Percentiles rank a stretch among this genome's conserved stretches.
Evolutionary conservation across 495 filamentous ascomycete species (phyloP).

Genomic region (Neurospora sp.): DNA sequence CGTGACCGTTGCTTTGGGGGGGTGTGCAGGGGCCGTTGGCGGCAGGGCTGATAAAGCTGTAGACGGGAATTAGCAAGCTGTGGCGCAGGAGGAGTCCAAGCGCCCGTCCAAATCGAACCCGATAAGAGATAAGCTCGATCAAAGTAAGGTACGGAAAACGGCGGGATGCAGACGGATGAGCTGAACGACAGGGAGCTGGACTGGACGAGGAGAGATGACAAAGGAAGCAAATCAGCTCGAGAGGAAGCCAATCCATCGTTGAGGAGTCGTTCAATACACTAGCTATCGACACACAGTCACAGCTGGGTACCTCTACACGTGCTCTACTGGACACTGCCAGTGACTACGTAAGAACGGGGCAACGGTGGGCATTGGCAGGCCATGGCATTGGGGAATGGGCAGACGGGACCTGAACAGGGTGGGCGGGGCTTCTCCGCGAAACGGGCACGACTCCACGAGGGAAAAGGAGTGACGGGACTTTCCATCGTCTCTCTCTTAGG

Average conservation of each 20-base stretch:
- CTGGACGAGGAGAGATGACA: not conserved
- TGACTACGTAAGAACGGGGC: not conserved
- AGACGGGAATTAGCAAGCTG: not conserved
- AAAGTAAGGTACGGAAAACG: not conserved
- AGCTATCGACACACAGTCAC: not conserved
- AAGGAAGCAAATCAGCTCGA: not conserved
- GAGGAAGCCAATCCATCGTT: not conserved
- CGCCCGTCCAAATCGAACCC: not conserved
- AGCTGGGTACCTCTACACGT: not conserved
- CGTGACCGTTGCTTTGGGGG: not conserved
- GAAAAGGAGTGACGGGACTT: not conserved
- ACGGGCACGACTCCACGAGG: not conserved
- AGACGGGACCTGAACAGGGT: not conserved
- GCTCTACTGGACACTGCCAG: not conserved
- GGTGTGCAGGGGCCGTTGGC: not conserved
- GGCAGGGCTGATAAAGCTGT: not conserved
- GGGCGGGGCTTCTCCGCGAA: not conserved
- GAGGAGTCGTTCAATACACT: not conserved
- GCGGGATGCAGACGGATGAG: not conserved
- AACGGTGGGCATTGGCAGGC: not conserved
- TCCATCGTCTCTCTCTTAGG: not conserved
- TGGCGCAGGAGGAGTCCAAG: not conserved
- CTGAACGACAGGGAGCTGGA: not conserved
- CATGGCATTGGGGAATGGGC: not conserved
- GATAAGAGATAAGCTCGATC: not conserved